These are phyloP conservation scores for Blakeslea trispora DNA, from an alignment of 371 early-diverging fungal genomes.

Conservation along the genomic window DNA sequence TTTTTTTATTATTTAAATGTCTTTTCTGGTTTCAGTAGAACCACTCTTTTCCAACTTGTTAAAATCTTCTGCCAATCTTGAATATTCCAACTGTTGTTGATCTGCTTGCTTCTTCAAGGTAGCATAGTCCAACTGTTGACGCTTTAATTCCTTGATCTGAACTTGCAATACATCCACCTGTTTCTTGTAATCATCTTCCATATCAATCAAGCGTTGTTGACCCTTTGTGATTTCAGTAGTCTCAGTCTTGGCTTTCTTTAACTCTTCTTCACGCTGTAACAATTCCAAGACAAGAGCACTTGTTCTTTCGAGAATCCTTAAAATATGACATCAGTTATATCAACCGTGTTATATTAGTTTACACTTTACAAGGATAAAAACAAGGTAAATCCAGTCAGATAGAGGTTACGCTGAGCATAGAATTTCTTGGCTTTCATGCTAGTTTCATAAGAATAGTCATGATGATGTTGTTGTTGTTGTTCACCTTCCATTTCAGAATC, in stretches of 20 bases:
- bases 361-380: constrained; percentile 82
- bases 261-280: constrained; percentile 67
- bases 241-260: constrained; percentile 58
- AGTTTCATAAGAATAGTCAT: constrained; percentile 59
- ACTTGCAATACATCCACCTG: constrained; percentile 31
- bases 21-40: neutral
- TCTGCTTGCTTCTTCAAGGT: constrained; percentile 78
- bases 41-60: neutral
- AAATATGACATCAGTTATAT: no score
- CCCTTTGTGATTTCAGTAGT: constrained; percentile 35
- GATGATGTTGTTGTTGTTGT: constrained; percentile 28
- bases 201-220: constrained; percentile 34
- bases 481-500: constrained; percentile 37
- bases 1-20: no score
- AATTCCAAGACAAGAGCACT: constrained; percentile 72
- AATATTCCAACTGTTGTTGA: constrained; percentile 72
- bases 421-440: constrained; percentile 73
- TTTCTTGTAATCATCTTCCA: constrained; percentile 35
- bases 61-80: constrained; percentile 73
- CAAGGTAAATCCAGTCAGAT: constrained; percentile 86
- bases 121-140: constrained; percentile 65
- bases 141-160: constrained; percentile 57
- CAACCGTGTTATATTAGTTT: no score
- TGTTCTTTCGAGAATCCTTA: constrained; percentile 74
- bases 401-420: constrained; percentile 90